Conservation (phyloP, 345 rosid genomes). For the Citrus sp. region DNA sequence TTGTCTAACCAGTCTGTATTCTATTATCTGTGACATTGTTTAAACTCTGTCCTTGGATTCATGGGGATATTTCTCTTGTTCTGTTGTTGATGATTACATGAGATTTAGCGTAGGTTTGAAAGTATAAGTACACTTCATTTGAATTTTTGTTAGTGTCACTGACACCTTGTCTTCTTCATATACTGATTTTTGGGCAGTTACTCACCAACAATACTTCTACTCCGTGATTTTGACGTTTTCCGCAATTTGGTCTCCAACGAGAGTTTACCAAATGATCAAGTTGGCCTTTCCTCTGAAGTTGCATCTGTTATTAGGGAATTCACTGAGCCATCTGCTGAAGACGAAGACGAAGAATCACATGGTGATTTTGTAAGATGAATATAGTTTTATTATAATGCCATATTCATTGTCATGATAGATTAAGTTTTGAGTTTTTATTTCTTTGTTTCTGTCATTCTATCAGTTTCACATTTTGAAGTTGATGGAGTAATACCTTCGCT, state of each 20-base stretch:
- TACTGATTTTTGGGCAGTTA: conserved; percentile 50
- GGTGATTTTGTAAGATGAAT: conserved; percentile 52
- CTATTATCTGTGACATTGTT: not conserved
- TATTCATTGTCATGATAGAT: conserved; percentile 3
- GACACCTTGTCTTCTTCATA: conserved; percentile 14
- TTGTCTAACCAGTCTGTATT: not conserved
- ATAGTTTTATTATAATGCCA: conserved; percentile 15
- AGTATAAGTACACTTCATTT: conserved; percentile 1
- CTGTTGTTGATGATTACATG: not conserved
- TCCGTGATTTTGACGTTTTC: conserved; percentile 87
- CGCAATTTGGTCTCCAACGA: conserved; percentile 65
- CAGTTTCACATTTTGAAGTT: not conserved
- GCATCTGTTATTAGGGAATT: conserved; percentile 83
- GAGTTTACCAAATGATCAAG: conserved; percentile 70
- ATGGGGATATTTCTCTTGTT: not conserved
- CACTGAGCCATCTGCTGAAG: conserved; percentile 60
- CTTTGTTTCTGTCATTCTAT: not conserved
- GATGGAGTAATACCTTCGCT: not conserved
- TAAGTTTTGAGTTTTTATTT: conserved; percentile 2
- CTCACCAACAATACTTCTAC: conserved; percentile 80
- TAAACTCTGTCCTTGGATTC: not conserved
- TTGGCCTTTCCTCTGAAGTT: conserved; percentile 71
- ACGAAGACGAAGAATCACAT: conserved; percentile 39
- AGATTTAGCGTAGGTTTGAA: not conserved
- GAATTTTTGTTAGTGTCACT: conserved; percentile 3